Conservation (phyloP, 208 protist genomes). For the Trichomonas vaginalis region DNA sequence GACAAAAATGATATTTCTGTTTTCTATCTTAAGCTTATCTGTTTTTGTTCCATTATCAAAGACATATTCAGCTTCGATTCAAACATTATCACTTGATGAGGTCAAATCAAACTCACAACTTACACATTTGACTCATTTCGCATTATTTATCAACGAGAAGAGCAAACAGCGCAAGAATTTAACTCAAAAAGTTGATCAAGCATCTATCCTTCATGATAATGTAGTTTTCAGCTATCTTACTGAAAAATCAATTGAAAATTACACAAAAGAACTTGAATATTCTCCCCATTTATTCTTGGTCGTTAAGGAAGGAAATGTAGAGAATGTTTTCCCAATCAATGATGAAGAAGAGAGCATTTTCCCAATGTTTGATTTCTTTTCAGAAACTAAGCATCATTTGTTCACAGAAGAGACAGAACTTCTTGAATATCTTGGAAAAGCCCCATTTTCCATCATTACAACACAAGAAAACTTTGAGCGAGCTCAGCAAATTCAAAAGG, state of each 20-base stretch:
- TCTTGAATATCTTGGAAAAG: background rate
- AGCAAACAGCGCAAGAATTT: background rate
- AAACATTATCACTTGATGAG: background rate
- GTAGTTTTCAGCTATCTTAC: background rate
- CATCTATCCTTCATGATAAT: background rate
- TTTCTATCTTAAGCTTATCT: background rate
- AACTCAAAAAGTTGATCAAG: background rate
- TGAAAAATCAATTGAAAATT: background rate
- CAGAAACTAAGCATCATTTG: background rate
- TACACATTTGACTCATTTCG: background rate
- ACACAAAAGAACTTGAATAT: background rate
- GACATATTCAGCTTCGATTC: background rate
- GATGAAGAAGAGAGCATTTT: background rate
- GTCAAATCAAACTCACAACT: background rate
- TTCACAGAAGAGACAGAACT: background rate
- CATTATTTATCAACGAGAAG: background rate
- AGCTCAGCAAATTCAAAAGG: background rate
- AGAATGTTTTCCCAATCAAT: background rate
- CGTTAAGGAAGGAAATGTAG: background rate
- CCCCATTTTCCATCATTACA: background rate
- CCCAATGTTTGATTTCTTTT: background rate
- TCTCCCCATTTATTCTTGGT: background rate
- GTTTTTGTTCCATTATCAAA: background rate
- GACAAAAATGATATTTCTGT: too few species aligned
- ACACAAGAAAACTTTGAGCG: background rate